Conservation (phyloP, 2,329 filamentous ascomycete genomes). For the Calonectria pauciramosa region DNA sequence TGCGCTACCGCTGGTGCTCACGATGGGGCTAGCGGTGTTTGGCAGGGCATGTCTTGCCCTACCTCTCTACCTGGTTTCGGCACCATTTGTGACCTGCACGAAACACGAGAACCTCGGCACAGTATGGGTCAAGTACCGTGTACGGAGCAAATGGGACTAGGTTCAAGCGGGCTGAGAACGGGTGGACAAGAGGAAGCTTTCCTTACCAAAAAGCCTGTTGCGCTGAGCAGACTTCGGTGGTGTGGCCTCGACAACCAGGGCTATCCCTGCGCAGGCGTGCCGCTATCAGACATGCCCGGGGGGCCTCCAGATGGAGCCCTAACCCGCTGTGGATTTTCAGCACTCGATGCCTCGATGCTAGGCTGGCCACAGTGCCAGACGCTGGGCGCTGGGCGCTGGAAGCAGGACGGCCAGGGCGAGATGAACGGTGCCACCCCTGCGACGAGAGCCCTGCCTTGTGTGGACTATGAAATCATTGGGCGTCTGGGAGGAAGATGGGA, state of each 20-base stretch:
- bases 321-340: conserved; percentile 16
- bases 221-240: conserved; percentile 37
- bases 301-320: conserved; percentile 21
- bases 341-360: conserved; percentile 29
- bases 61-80: conserved; percentile 20
- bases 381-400: conserved; percentile 41
- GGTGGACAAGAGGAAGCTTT: conserved; percentile 36
- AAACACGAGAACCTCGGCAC: conserved; percentile 28
- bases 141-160: conserved; percentile 32
- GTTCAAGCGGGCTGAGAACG: conserved; percentile 31
- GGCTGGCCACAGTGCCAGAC: conserved; percentile 21
- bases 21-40: conserved; percentile 7
- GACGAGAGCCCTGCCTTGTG: conserved; percentile 39
- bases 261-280: conserved; percentile 43
- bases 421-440: conserved; percentile 42
- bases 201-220: conserved; percentile 32
- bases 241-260: conserved; percentile 41
- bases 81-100: conserved; percentile 23
- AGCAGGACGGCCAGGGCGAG: conserved; percentile 42
- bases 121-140: conserved; percentile 37
- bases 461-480: conserved; percentile 49
- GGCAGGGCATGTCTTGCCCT: conserved; percentile 12
- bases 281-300: conserved; percentile 34
- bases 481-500: conserved; percentile 40
- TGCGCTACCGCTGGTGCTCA: not conserved